Evolutionary conservation across 2,329 filamentous ascomycete genomes (phyloP), one percentile per base, ranked within the genome.

Genomic region (Alternaria burnsii): DNA sequence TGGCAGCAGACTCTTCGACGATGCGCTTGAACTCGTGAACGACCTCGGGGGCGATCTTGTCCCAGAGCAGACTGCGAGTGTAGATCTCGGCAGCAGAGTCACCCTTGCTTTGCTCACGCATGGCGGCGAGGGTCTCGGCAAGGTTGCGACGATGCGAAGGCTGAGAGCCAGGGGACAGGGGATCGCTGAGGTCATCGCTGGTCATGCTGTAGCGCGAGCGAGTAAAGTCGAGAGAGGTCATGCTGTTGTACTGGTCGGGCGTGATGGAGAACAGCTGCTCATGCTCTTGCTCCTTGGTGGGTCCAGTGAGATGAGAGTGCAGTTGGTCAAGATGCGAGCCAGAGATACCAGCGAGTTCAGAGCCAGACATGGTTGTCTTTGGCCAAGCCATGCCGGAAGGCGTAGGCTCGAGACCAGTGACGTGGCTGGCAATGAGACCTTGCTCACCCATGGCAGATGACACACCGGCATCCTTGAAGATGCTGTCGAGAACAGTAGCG

Each of bases 11-110:
- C 74, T 95, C 91, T 66, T 91, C 88, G 71, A 97, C 91, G 87
- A 97, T 93, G 80, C 92, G 91, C 72, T 91, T 92, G 83, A 98
- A 98, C 77, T 94, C 93, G 70, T 89, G 88, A 55, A 99, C 93
- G 50, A 98, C 93, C 67, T 98, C 93, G 70, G 88, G 87, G 14
- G 95, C 94, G 71, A 98, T 94, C 79, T 94, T 92, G 74, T 97
- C 93, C 92, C 93, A 97, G 59, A 98, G 88, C 63, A 98, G 85
- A 64, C 93, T 97, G 59, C 94, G 88, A 34, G 94, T 96, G 82
- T 97, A 97, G 42, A 97, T 92, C 72, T 97, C 93, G 58, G 94
- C 91, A 48, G 90, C 91, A 52, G 87, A 87, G 69, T 82, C 81
- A 58, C 91, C 87, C 80, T 92, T 92, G 73, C 85, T 87, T 71